These are phyloP conservation scores for Colletotrichum graminicola DNA, from an alignment of 2,329 filamentous ascomycete species.

Conservation along the genomic window DNA sequence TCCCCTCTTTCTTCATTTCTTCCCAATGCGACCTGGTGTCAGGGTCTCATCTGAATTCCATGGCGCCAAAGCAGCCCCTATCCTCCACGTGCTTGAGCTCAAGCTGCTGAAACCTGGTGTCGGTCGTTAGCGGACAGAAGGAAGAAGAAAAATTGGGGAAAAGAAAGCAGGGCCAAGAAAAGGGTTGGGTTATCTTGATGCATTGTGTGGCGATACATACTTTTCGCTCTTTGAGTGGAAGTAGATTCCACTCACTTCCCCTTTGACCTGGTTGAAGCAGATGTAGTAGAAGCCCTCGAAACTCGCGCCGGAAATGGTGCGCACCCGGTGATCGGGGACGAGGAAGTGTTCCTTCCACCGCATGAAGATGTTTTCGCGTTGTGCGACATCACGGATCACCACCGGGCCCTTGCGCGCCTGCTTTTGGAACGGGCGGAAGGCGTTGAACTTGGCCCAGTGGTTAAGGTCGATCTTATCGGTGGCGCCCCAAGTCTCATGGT, in stretches of 20 bases:
- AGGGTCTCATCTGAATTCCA: constrained; percentile 77
- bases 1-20: constrained; percentile 13
- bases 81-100: constrained; percentile 91
- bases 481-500: constrained; percentile 91
- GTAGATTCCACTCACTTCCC: constrained; percentile 92
- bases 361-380: constrained; percentile 95
- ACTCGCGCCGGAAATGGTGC: constrained; percentile 91
- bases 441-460: constrained; percentile 92
- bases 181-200: background rate
- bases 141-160: too few relatives aligned
- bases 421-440: constrained; percentile 81
- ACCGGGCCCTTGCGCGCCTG: constrained; percentile 68
- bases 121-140: constrained; percentile 28
- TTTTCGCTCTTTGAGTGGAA: constrained; percentile 99
- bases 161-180: too few relatives aligned
- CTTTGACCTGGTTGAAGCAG: constrained; percentile 93
- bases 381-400: constrained; percentile 76
- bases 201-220: constrained; percentile 64
- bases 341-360: constrained; percentile 99
- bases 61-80: constrained; percentile 82
- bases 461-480: constrained; percentile 90
- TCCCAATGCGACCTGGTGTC: constrained; percentile 15
- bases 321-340: constrained; percentile 92
- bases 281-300: constrained; percentile 99
- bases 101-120: constrained; percentile 85